Conservation (phyloP, 1,284 basidiomycete genomes). For the Microbotryum silenes-acaulis region DNA sequence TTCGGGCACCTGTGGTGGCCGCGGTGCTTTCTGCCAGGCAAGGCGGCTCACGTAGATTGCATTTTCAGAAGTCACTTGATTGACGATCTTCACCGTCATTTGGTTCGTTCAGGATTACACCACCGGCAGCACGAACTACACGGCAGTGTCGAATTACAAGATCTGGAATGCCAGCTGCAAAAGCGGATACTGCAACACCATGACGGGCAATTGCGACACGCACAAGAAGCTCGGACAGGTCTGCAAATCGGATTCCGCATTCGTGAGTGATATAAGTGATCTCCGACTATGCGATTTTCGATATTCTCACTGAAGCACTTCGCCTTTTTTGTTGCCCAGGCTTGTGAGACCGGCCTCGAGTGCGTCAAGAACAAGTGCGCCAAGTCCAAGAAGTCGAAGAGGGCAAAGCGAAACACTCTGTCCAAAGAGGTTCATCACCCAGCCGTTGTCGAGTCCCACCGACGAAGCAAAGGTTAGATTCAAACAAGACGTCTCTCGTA, state of each 20-base stretch:
- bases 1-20: neutral
- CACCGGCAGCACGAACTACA: neutral
- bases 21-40: conserved; percentile 2
- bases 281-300: too few species aligned
- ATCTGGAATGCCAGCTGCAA: neutral
- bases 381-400: too few species aligned
- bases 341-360: too few species aligned
- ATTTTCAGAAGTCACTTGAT: neutral
- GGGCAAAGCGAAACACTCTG: too few species aligned
- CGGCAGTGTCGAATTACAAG: neutral
- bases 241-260: neutral
- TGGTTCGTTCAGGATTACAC: neutral
- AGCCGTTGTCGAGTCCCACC: too few species aligned
- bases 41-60: neutral
- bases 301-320: too few species aligned
- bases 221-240: neutral
- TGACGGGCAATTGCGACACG: conserved; percentile 1
- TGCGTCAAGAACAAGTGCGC: too few species aligned
- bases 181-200: conserved; percentile 1
- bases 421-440: too few species aligned
- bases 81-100: neutral
- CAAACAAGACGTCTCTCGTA: too few species aligned
- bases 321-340: too few species aligned
- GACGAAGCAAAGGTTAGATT: too few species aligned
- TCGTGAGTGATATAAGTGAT: neutral